Percentiles rank a stretch among this genome's conserved stretches.
Evolutionary conservation across 2,329 filamentous ascomycete species (phyloP).

Genomic region (Didymosphaeria variabile): DNA sequence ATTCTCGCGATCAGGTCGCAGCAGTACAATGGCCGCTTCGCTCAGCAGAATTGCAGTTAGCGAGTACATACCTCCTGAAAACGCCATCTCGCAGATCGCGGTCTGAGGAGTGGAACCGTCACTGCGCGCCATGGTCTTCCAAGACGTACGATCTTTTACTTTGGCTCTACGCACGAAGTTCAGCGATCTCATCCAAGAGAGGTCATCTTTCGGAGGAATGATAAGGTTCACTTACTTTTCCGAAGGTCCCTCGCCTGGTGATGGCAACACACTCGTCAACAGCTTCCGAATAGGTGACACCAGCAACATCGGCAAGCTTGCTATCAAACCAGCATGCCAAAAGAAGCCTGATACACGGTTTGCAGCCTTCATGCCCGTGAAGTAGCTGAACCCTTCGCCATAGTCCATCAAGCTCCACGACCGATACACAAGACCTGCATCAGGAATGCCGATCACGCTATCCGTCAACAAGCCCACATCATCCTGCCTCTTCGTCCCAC

Average conservation of each 20-base stretch:
- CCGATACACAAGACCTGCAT: slow-evolving; percentile 14
- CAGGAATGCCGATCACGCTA: slow-evolving; percentile 13
- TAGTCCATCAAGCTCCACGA: slow-evolving; percentile 16
- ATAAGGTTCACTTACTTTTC: slow-evolving; percentile 51
- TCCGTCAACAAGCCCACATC: slow-evolving; percentile 11
- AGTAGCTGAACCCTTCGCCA: slow-evolving; percentile 8
- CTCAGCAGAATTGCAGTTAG: slow-evolving; percentile 11
- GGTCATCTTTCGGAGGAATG: neutral
- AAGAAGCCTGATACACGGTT: slow-evolving; percentile 9
- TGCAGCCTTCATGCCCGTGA: slow-evolving; percentile 14
- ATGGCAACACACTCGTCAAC: slow-evolving; percentile 18
- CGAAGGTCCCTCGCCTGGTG: slow-evolving; percentile 35
- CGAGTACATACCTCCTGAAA: slow-evolving; percentile 11
- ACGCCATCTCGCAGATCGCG: slow-evolving; percentile 12
- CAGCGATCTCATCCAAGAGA: neutral
- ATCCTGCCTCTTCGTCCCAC: neutral
- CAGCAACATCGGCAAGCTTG: slow-evolving; percentile 29
- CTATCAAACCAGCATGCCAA: slow-evolving; percentile 8
- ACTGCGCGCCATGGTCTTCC: slow-evolving; percentile 10
- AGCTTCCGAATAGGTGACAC: slow-evolving; percentile 22
- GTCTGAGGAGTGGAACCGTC: neutral
- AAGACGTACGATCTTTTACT: slow-evolving; percentile 4
- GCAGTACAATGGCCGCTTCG: slow-evolving; percentile 15
- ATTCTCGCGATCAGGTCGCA: slow-evolving; percentile 14
- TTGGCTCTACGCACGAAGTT: slow-evolving; percentile 1